Percentiles rank a stretch among this genome's conserved stretches.
Conservation (phyloP, 2,329 filamentous ascomycete species). For the Hypoxylon sp. region DNA sequence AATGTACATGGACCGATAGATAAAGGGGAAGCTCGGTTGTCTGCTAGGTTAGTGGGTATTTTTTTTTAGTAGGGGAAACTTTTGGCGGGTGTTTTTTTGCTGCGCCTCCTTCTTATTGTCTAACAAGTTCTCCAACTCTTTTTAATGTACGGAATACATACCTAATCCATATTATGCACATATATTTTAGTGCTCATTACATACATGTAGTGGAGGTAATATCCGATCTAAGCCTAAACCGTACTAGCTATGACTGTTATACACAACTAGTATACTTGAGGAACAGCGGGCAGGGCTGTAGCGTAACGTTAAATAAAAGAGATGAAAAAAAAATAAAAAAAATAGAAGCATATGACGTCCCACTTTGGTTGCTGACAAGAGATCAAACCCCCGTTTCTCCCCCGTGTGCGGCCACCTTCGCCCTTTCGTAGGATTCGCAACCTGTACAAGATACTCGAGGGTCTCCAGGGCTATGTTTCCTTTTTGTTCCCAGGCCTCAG, state of each 20-base stretch:
- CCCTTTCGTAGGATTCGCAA: slow-evolving; percentile 18
- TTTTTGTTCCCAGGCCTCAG: background rate
- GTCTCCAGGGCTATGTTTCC: background rate
- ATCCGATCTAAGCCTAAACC: slow-evolving; percentile 3
- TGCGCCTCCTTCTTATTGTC: slow-evolving; percentile 13
- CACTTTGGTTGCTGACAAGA: slow-evolving; percentile 2
- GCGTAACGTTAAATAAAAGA: slow-evolving; percentile 31
- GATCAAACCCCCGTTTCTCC: background rate
- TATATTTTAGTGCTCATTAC: background rate
- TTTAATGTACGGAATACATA: background rate
- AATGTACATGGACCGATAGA: background rate
- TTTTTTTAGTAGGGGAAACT: slow-evolving; percentile 1
- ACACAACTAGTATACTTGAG: slow-evolving; percentile 11
- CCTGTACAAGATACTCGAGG: background rate
- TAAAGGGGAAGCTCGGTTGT: background rate
- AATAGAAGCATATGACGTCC: slow-evolving; percentile 42
- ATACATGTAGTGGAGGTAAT: slow-evolving; percentile 2
- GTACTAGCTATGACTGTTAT: background rate
- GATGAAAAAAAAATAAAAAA: slow-evolving; percentile 29
- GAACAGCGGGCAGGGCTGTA: slow-evolving; percentile 32
- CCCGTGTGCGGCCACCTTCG: background rate
- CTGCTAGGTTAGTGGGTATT: background rate
- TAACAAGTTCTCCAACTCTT: background rate
- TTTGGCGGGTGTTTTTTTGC: slow-evolving; percentile 2
- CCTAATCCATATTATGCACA: too few relatives aligned